A percentile compares a stretch with the other conserved stretches of the same genome.
These are phyloP conservation scores for Leptographium radiaticola DNA, from an alignment of 2,329 filamentous ascomycete species.

Conservation along the genomic window DNA sequence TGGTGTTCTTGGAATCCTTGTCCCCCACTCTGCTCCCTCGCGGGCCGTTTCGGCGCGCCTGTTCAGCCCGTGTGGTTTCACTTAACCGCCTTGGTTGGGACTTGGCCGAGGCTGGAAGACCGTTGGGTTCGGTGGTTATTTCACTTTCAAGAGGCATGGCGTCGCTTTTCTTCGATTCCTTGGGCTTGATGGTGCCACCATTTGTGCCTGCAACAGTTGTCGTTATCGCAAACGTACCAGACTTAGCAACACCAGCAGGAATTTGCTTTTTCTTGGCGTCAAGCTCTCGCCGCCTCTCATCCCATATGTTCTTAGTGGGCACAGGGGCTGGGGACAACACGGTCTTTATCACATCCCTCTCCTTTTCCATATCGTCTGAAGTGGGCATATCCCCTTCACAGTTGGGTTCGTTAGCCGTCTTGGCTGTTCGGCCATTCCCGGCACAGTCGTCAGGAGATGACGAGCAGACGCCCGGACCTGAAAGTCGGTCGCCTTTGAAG, in stretches of 20 bases:
- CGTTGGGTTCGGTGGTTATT: constrained; percentile 16
- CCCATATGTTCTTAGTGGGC: constrained; percentile 81
- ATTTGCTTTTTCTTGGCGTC: constrained; percentile 36
- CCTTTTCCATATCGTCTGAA: constrained; percentile 39
- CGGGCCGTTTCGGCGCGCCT: constrained; percentile 24
- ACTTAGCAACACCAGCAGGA: constrained; percentile 9
- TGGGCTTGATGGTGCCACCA: constrained; percentile 6
- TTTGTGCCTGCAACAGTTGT: background rate
- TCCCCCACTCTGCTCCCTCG: constrained; percentile 33
- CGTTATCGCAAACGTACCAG: background rate
- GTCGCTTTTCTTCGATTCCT: constrained; percentile 12
- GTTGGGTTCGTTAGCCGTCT: constrained; percentile 41
- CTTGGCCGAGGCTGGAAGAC: constrained; percentile 22
- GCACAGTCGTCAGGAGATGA: constrained; percentile 39
- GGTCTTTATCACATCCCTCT: constrained; percentile 44
- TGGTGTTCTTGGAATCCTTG: constrained; percentile 23
- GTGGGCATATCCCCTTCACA: constrained; percentile 39
- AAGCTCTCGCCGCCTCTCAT: constrained; percentile 57
- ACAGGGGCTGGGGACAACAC: constrained; percentile 69
- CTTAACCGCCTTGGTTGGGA: constrained; percentile 25
- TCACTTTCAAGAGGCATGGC: background rate
- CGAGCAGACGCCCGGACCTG: background rate
- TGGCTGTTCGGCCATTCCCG: constrained; percentile 49
- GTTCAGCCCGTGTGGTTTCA: constrained; percentile 24
- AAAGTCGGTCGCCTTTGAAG: constrained; percentile 3